A percentile compares a stretch with the other conserved stretches of the same genome.
These are phyloP conservation scores for Agapanthus africanus DNA, from an alignment of 106 monocot genomes.

Conservation along the genomic window DNA sequence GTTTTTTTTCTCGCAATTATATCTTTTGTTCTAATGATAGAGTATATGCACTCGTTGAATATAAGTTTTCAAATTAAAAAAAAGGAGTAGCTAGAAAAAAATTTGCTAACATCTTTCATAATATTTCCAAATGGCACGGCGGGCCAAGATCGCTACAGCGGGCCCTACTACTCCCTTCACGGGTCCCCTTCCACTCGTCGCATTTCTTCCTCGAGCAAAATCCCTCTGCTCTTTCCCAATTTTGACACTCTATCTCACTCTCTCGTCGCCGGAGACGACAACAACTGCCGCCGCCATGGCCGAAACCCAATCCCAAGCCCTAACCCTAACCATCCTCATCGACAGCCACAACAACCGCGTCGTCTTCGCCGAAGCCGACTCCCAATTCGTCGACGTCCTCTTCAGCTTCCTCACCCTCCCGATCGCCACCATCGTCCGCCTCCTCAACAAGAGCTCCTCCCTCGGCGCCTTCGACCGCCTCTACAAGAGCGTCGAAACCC, in stretches of 20 bases:
- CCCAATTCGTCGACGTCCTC: conserved; percentile 36
- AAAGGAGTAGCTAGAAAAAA: too few species aligned
- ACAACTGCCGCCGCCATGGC: neutral
- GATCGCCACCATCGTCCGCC: conserved; percentile 26
- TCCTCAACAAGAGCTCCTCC: conserved; percentile 14
- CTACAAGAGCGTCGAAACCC: conserved; percentile 32
- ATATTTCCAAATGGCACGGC: too few species aligned
- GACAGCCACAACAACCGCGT: conserved; percentile 27
- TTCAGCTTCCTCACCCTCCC: conserved; percentile 54
- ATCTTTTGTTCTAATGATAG: too few species aligned
- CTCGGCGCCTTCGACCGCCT: conserved; percentile 24
- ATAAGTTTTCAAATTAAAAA: too few species aligned
- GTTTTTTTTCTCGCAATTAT: too few species aligned
- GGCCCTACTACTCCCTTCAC: too few species aligned
- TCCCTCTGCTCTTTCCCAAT: neutral
- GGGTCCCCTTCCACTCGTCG: too few species aligned
- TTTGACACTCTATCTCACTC: too few species aligned
- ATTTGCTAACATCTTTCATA: too few species aligned
- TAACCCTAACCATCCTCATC: conserved; percentile 22
- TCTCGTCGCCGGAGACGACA: too few species aligned
- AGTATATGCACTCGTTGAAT: too few species aligned
- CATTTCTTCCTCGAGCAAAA: neutral
- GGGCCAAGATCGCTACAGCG: too few species aligned
- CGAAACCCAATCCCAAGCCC: neutral
- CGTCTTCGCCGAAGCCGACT: conserved; percentile 36